Base-by-base conservation (phyloP, 108 stramenopile species). In the Nitzschia sp. region DNA sequence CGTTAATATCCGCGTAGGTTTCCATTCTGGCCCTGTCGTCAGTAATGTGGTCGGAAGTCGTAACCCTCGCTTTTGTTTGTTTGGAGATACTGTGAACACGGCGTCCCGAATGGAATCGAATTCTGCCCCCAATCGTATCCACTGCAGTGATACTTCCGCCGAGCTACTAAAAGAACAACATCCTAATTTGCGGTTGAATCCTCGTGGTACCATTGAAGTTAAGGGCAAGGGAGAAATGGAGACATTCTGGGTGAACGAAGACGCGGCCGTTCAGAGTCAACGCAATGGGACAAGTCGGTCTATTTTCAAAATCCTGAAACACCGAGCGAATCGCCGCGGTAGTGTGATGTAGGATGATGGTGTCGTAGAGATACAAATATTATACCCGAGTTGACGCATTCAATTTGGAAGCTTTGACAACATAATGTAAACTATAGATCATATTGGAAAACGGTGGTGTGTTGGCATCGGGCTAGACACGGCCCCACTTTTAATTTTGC, bases 31-130 rank as follows among this genome's bases (percentile, higher is more conserved):
- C 45, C 83, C 91, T 13, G 73, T 85, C 24, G 86, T 92, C 9
- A 88, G 86, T 29, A 74, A 78, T 54, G 88, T 92, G 0, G 88
- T 92, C 13, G 91, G 91, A 0, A 70, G 76, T 23, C 76, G 81
- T 9, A 89, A 83, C 72, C 86, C 83, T n/a, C 77, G 82, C 0
- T 91, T 82, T 64, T 74, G 82, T 47, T 45, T 87, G 19, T 90
- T 93, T 83, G 92, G 92, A 17, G 92, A 93, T 48, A 80, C 92
- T 8, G 92, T 93, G 11, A 93, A 90, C 55, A 85, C 85, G 9
- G 70, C 82, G 9, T 59, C 72, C 1, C 69, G 87, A 21, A 88
- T 86, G 87, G 87, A 85, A 66, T 82, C 74, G 51, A 76, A 78
- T 65, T 83, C 77, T 1, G 48, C 57, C 36, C 19, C 60, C 33